Evolutionary conservation across 2,329 filamentous ascomycete genomes (phyloP).

Genomic region (Xylariales sp.): DNA sequence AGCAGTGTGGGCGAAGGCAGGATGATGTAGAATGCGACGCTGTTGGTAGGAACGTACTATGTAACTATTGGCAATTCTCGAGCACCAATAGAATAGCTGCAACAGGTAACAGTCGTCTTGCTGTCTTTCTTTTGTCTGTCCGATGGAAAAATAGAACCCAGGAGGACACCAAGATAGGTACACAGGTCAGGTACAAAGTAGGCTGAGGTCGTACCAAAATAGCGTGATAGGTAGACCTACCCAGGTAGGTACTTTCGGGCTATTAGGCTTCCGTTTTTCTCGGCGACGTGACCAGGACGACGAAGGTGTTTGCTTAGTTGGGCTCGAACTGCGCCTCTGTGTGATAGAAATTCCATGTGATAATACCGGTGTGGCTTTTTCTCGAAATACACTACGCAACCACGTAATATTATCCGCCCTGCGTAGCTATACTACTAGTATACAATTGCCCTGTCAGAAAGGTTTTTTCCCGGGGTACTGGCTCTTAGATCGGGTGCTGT

Average conservation of each 20-base stretch:
- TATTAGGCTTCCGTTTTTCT: constrained; percentile 13
- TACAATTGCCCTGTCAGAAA: constrained; percentile 13
- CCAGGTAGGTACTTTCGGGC: constrained; percentile 1
- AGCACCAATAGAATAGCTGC: constrained; percentile 17
- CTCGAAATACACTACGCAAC: constrained; percentile 2
- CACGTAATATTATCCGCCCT: constrained; percentile 10
- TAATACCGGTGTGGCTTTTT: constrained; percentile 10
- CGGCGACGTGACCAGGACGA: constrained; percentile 14
- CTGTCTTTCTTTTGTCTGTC: constrained; percentile 28
- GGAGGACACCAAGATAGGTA: constrained; percentile 4
- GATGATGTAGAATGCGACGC: constrained; percentile 21
- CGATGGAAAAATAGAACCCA: constrained; percentile 5
- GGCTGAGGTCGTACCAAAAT: not conserved
- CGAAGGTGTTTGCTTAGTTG: constrained; percentile 7
- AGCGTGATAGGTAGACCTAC: not conserved
- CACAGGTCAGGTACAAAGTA: not conserved
- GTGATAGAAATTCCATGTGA: constrained; percentile 15
- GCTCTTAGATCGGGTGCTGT: constrained; percentile 11
- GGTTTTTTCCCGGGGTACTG: constrained; percentile 17
- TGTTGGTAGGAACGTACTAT: not conserved
- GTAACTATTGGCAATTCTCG: constrained; percentile 1
- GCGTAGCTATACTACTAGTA: too few relatives aligned
- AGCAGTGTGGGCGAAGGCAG: constrained; percentile 6
- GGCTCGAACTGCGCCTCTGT: constrained; percentile 27
- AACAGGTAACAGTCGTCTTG: constrained; percentile 21